Evolutionary conservation across 768 basidiomycete species (phyloP), one percentile per base, ranked within the genome.

Genomic region (Tremella mesenterica): DNA sequence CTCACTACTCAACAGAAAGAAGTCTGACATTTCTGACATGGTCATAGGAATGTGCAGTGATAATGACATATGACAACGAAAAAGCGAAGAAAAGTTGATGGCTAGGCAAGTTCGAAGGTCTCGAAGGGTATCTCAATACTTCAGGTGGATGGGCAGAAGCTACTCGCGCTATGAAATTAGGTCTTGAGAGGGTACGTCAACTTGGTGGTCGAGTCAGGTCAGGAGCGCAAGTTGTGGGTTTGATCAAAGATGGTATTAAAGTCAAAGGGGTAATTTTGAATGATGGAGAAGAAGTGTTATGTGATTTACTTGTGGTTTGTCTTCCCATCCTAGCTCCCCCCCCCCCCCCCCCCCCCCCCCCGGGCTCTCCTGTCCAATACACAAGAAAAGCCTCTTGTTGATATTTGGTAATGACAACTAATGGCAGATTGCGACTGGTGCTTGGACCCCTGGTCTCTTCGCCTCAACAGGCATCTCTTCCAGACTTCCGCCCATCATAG

Each of bases 141-240:
- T 83, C 86, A 31, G 81, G 85, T 1, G 91, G 91, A 13, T 96
- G 91, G 91, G 88, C 81, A 2, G 77, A 84, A 64, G 88, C 91
- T 1, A 76, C 78, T 0, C 80, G 83, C 64, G 88, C 85, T 2
- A 64, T 89, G 8, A 63, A 71, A 2, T 66, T 78, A 9, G 73
- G 86, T 53, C 78, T 84, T 47, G 65, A 73, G 26, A 79, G 76
- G 39, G 82, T 93, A 3, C 64, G 69, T n/a, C 64, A 75, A 10
- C 75, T 82, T 38, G 83, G 83, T 0, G 88, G 83, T 0, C 77
- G 74, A 21, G 73, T 93, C 27, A 25, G 83, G 3, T 58, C 77
- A 0, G 83, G 82, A 2, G 83, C 81, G 59, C 74, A 77, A 26
- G 86, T 84, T 9, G 65, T 66, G n/a, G 76, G 73, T 7, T 67